phyloP scores from a whole-genome alignment of 2,329 filamentous ascomycete genomes.

The Penicillium sp. region DNA sequence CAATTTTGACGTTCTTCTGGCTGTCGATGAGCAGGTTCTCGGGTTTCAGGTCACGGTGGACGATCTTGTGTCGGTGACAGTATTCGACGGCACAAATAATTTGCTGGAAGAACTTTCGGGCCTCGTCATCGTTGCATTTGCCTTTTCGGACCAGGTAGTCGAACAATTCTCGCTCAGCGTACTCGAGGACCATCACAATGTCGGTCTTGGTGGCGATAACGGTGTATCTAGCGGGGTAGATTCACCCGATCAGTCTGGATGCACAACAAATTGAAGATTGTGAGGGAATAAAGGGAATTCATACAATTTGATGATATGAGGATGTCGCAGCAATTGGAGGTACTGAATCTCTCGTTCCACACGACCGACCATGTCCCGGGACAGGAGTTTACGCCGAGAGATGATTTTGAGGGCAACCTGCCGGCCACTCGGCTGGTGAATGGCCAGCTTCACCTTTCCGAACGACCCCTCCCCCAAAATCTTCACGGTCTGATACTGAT shows the following conservation, averaged over 20 bases:
- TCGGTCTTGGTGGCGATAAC: slow-evolving; percentile 93
- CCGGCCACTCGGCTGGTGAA: slow-evolving; percentile 87
- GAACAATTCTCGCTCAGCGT: slow-evolving; percentile 93
- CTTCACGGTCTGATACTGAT: slow-evolving; percentile 85
- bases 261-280: not conserved
- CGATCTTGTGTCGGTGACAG: slow-evolving; percentile 97
- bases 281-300: slow-evolving; percentile 22
- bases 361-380: slow-evolving; percentile 93
- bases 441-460: slow-evolving; percentile 96
- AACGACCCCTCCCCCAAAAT: slow-evolving; percentile 96
- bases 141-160: slow-evolving; percentile 97
- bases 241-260: slow-evolving; percentile 16
- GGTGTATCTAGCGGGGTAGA: slow-evolving; percentile 65
- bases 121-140: slow-evolving; percentile 84
- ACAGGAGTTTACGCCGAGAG: slow-evolving; percentile 90
- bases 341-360: slow-evolving; percentile 99
- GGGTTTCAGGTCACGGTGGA: slow-evolving; percentile 94
- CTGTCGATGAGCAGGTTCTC: slow-evolving; percentile 95
- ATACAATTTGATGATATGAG: slow-evolving; percentile 98
- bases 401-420: slow-evolving; percentile 99
- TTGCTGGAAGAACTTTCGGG: slow-evolving; percentile 98
- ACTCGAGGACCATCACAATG: slow-evolving; percentile 99
- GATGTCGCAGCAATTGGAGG: slow-evolving; percentile 88
- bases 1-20: slow-evolving; percentile 97
- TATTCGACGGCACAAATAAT: slow-evolving; percentile 99